Conservation (phyloP, 176 grass and related monocot species). For the Elymus sibiricus region DNA sequence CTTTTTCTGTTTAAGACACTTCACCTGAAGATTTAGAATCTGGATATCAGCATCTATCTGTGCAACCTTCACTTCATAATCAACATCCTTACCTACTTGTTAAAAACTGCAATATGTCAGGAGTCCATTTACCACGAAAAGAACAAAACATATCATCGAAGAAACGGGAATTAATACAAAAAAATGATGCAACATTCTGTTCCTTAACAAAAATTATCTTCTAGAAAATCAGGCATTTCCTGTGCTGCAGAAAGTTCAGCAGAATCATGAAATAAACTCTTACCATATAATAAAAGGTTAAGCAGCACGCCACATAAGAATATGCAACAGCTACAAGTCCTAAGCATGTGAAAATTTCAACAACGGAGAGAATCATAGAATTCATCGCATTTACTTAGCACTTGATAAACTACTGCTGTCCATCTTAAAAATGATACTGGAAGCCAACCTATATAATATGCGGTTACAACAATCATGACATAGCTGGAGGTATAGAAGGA, state of each 20-base stretch:
- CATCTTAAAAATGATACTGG: background rate
- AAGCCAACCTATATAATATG: background rate
- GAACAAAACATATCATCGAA: background rate
- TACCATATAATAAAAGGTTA: background rate
- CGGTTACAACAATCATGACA: background rate
- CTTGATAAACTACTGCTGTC: conserved; percentile 8
- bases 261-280: conserved; percentile 13
- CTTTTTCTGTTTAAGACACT: conserved; percentile 13
- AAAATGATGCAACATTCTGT: background rate
- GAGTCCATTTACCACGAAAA: background rate
- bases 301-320: background rate
- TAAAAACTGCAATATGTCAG: conserved; percentile 26
- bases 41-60: conserved; percentile 81
- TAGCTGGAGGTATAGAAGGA: background rate
- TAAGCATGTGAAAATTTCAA: conserved; percentile 25
- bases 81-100: conserved; percentile 60
- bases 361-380: background rate
- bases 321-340: background rate
- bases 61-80: conserved; percentile 62
- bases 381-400: background rate
- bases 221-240: conserved; percentile 2
- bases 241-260: background rate
- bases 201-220: background rate
- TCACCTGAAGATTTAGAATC: conserved; percentile 97
- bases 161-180: conserved; percentile 1